Evolutionary conservation across 2,329 filamentous ascomycete species (phyloP).

Genomic region (Emergomyces pasteurianus): DNA sequence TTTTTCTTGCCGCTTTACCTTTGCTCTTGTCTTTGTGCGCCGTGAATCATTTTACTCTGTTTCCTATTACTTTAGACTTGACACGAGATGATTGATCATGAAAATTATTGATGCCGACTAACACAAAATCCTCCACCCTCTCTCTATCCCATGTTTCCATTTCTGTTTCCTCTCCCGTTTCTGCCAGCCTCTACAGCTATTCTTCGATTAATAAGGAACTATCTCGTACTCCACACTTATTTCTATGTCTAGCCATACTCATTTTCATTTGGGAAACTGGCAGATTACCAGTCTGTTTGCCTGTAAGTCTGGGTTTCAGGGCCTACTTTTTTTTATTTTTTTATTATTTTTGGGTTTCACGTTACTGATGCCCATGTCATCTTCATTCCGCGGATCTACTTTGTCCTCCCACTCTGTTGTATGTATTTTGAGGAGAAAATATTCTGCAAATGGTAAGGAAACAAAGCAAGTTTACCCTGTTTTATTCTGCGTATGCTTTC

Average conservation of each 20-base stretch:
- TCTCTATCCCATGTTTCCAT: neutral
- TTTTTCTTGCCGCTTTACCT: neutral
- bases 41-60: neutral
- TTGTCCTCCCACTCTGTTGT: neutral
- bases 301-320: neutral
- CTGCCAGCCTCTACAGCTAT: too few relatives aligned
- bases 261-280: neutral
- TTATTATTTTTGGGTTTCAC: neutral
- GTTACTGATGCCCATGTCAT: neutral
- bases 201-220: neutral
- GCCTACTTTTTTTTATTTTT: neutral
- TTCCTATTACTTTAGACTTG: neutral
- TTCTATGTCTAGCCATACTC: neutral
- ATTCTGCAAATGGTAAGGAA: neutral
- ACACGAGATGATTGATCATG: conserved; percentile 2
- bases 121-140: neutral
- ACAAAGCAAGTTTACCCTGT: neutral
- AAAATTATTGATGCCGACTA: neutral
- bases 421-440: neutral
- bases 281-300: neutral
- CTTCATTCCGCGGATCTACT: neutral
- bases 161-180: neutral
- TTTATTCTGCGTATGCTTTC: neutral
- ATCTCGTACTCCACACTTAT: neutral
- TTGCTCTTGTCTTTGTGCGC: neutral